Evolutionary conservation across 805 yeast species (phyloP).

Genomic region (Ogataea pilisensis): DNA sequence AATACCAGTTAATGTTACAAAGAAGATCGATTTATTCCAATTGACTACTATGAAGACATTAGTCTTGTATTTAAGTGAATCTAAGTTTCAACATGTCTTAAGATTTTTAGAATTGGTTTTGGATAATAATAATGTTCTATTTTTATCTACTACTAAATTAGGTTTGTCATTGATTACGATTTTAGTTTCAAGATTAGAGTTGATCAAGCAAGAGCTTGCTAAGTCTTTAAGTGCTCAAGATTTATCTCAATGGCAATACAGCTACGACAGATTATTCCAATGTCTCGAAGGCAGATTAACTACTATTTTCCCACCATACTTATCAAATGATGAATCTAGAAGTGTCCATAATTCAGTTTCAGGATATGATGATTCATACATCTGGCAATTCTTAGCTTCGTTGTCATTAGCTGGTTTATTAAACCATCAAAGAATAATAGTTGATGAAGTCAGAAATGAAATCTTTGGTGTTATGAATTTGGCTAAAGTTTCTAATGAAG

Average conservation of each 20-base stretch:
- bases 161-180: conserved; percentile 87
- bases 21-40: conserved; percentile 73
- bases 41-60: conserved; percentile 77
- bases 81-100: conserved; percentile 74
- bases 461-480: conserved; percentile 82
- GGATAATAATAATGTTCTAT: conserved; percentile 63
- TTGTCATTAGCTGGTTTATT: conserved; percentile 86
- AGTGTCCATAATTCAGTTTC: conserved; percentile 30
- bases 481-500: conserved; percentile 48
- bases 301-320: conserved; percentile 74
- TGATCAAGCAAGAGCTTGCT: conserved; percentile 76
- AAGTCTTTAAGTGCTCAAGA: conserved; percentile 47
- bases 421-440: conserved; percentile 88
- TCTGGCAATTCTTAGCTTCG: conserved; percentile 96
- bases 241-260: conserved; percentile 66
- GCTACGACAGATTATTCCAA: conserved; percentile 79
- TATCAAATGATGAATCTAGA: conserved; percentile 28
- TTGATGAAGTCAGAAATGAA: conserved; percentile 90
- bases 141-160: conserved; percentile 67
- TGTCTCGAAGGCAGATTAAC: conserved; percentile 73
- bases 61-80: conserved; percentile 78
- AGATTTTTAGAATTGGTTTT: conserved; percentile 68
- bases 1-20: conserved; percentile 50
- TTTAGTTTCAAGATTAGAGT: conserved; percentile 86
- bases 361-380: conserved; percentile 67